Percentiles rank a stretch among this genome's conserved stretches.
phyloP scores from a whole-genome alignment of 257 asterid species.

The Gardenia jasminoides region DNA sequence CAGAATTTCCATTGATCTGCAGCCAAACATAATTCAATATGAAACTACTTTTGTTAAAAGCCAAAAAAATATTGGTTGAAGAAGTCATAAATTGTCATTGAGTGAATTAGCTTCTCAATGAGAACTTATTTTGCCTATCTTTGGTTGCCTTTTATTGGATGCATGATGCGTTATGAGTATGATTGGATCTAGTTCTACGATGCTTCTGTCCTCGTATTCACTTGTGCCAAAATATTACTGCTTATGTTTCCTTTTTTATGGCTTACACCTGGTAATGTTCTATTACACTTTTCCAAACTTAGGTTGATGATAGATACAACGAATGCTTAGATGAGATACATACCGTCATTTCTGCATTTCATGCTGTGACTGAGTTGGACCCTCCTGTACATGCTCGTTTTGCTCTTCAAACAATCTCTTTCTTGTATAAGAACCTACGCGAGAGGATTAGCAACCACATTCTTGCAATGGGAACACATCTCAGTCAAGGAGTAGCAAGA shows the following conservation, averaged over 20 bases:
- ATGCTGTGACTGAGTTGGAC: slow-evolving; percentile 73
- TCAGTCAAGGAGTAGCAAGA: slow-evolving; percentile 16
- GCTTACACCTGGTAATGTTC: not conserved
- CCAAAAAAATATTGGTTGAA: not conserved
- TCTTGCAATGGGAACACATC: slow-evolving; percentile 56
- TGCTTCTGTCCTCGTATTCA: not conserved
- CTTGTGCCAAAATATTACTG: not conserved
- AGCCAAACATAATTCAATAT: not conserved
- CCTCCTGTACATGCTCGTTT: slow-evolving; percentile 76
- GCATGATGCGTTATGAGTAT: not conserved
- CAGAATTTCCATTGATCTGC: not conserved
- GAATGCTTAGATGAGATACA: slow-evolving; percentile 85
- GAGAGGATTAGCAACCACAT: slow-evolving; percentile 72
- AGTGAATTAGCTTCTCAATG: not conserved
- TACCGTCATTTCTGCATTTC: slow-evolving; percentile 71
- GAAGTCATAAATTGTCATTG: not conserved
- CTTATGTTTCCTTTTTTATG: not conserved
- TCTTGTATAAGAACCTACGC: slow-evolving; percentile 61
- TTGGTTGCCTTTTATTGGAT: not conserved
- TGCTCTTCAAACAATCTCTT: slow-evolving; percentile 62
- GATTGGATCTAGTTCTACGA: not conserved
- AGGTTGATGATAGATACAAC: slow-evolving; percentile 84
- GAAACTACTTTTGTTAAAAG: not conserved
- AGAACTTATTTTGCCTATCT: not conserved
- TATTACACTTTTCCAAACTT: not conserved